phyloP scores from a whole-genome alignment of 306 rosid genomes.

The Cicer judaicum region DNA sequence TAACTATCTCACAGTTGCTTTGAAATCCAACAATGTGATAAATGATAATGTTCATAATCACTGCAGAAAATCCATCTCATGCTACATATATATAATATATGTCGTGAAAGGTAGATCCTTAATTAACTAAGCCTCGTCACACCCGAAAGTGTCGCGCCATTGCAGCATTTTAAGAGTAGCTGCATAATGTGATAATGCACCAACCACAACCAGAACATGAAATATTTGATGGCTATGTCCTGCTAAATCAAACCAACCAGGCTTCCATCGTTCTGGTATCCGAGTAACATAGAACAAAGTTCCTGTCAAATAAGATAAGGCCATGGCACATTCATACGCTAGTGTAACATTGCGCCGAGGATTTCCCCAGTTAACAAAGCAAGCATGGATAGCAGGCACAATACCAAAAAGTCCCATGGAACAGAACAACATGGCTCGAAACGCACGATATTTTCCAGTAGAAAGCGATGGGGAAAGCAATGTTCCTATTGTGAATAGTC shows the following conservation, averaged over 20 bases:
- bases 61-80: conserved; percentile 32
- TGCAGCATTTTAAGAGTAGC: conserved; percentile 77
- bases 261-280: conserved; percentile 87
- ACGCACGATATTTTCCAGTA: conserved; percentile 56
- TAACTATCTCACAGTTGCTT: conserved; percentile 36
- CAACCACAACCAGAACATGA: conserved; percentile 81
- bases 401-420: conserved; percentile 94
- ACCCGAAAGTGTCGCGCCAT: conserved; percentile 72
- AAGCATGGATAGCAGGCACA: conserved; percentile 79
- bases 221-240: conserved; percentile 97
- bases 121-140: conserved; percentile 42
- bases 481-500: conserved; percentile 70
- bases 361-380: conserved; percentile 76
- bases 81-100: conserved; percentile 8
- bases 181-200: conserved; percentile 86
- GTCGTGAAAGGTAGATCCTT: conserved; percentile 23
- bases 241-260: conserved; percentile 89
- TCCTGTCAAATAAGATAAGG: conserved; percentile 74
- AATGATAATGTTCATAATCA: conserved; percentile 7
- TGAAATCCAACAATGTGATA: conserved; percentile 37
- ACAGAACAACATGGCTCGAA: conserved; percentile 78
- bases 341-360: conserved; percentile 70
- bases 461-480: conserved; percentile 74
- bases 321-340: conserved; percentile 77
- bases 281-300: conserved; percentile 72